Evolutionary conservation across 495 filamentous ascomycete species (phyloP), one percentile per base, ranked within the genome.

Genomic region (Neurospora sp.): DNA sequence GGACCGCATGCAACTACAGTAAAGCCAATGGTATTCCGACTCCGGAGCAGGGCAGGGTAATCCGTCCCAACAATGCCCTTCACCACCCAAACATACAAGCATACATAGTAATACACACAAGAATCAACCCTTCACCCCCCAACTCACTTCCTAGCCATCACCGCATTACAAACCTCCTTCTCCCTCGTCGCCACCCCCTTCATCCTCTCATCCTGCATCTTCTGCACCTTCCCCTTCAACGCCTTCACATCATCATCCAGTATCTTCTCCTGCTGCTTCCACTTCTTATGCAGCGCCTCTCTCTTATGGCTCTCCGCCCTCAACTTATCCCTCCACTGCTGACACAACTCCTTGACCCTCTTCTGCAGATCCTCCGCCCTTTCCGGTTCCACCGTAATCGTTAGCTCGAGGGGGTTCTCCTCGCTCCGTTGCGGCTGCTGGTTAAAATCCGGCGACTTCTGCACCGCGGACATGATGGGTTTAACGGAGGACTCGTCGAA

Each of bases 391-490:
- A 95, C 87, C 40, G 87, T 86, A 69, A 96, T 87, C 73, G 90
- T 87, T 69, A 97, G 86, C 75, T 94, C 91, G 4, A 91, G 86
- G 59, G 89, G 82, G 76, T 92, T 91, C 71, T 91, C 87, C 5
- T 90, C 82, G 78, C 89, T 89, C 2, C 88, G 84, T 79, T 92
- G 91, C 14, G 93, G 93, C 42, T 90, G 91, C 76, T 96, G 86
- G 81, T 89, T 92, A 75, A 92, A 86, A 70, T 88, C 83, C 7
- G 78, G 76, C 41, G 89, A 90, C 27, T 85, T 83, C 71, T 91
- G 86, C 69, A 97, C 90, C 8, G 93, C 90, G 59, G 90, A 89
- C 62, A 86, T 83, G 73, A 94, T 88, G 10, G 92, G 86, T 84
- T 94, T 93, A 72, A 94, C 77, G 74, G 92, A 90, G 83, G 87